Evolutionary conservation across 768 basidiomycete species (phyloP), one percentile per base, ranked within the genome.

Genomic region (Psilocybe tampanensis): DNA sequence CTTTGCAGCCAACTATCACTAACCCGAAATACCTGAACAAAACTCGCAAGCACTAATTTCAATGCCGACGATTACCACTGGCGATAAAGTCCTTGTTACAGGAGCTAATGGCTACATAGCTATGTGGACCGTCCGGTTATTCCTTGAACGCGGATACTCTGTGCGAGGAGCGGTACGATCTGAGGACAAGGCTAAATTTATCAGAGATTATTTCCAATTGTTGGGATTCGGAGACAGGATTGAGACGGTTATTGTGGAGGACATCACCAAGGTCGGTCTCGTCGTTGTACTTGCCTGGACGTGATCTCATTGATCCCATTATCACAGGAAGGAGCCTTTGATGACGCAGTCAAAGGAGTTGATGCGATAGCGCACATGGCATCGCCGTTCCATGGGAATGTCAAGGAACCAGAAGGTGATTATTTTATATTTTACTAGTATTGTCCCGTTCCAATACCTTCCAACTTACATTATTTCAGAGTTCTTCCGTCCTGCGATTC

Each of bases 271-370:
- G 67, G 76, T 71, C 55, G n/a, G 1, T 29, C 29, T n/a, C n/a
- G n/a, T n/a, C n/a, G n/a, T n/a, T n/a, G n/a, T n/a, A n/a, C n/a
- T n/a, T n/a, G n/a, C n/a, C n/a, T n/a, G n/a, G n/a, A n/a, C n/a
- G n/a, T n/a, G n/a, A n/a, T 29, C 29, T 17, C 29, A 24, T 13
- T 18, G 8, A 8, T 9, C 41, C 42, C 5, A n/a, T n/a, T n/a
- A n/a, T n/a, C 32, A 8, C 58, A 86, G 85, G 80, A 79, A 2
- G 83, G 82, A 7, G 89, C 86, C 1, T 95, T 92, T 59, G 90
- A 94, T 66, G 85, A 90, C 49, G 90, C 86, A 0, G 88, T 93
- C 56, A 82, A 86, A 67, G 90, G 80, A 1, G 84, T 93, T 8
- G 86, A 90, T 56, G 92, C 80, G 0, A 82, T 94, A 49, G 79